These are phyloP conservation scores for Neostapfia colusana DNA, from an alignment of 176 grass and related monocot genomes.

Conservation along the genomic window DNA sequence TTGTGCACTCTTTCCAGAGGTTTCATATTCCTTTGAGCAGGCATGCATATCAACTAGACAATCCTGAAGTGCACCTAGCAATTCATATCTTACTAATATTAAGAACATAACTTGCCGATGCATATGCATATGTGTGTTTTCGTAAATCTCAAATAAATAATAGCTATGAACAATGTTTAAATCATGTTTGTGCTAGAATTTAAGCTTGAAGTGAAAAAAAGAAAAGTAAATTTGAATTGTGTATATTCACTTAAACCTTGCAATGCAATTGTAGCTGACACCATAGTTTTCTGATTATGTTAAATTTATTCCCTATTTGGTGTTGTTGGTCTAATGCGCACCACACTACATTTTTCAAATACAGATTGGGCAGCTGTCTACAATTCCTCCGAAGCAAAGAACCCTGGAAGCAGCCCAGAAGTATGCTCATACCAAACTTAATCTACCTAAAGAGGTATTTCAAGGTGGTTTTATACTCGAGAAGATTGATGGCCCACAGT, in stretches of 20 bases:
- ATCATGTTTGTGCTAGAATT: background rate
- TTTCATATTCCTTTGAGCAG: constrained; percentile 21
- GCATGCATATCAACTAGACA: background rate
- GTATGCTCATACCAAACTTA: constrained; percentile 58
- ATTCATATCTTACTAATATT: constrained; percentile 1
- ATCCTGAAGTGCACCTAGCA: constrained; percentile 9
- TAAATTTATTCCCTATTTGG: constrained; percentile 7
- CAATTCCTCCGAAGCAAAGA: constrained; percentile 68
- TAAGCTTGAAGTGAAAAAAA: background rate
- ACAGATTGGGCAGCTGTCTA: constrained; percentile 81
- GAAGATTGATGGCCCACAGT: constrained; percentile 69
- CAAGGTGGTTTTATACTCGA: constrained; percentile 78
- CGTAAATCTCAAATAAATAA: background rate
- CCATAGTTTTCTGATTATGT: background rate
- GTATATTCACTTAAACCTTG: background rate
- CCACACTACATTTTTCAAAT: background rate
- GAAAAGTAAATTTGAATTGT: background rate
- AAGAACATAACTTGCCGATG: background rate
- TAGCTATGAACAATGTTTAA: background rate
- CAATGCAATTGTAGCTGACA: background rate
- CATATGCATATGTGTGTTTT: background rate
- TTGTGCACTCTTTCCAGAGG: constrained; percentile 10
- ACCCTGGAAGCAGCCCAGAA: constrained; percentile 54
- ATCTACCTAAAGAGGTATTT: constrained; percentile 64
- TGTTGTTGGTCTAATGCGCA: constrained; percentile 18